Percentiles rank a stretch among this genome's conserved stretches.
phyloP scores from a whole-genome alignment of 176 grass and related monocot species.

The Tillandsia leiboldiana region DNA sequence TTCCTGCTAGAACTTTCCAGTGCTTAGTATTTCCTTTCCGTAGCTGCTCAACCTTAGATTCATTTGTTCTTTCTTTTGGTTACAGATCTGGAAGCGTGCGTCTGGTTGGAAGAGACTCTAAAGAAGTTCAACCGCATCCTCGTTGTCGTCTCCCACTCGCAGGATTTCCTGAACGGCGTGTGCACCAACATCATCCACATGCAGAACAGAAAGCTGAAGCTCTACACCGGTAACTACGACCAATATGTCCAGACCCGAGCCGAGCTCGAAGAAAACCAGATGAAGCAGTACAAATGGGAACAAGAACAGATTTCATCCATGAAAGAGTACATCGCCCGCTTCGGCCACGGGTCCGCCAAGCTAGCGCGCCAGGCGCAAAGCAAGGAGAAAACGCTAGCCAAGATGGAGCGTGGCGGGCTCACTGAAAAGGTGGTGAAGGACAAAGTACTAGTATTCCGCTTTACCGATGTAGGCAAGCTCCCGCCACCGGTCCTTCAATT shows the following conservation, averaged over 20 bases:
- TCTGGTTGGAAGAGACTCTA: slow-evolving; percentile 29
- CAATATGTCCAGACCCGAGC: slow-evolving; percentile 26
- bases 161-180: slow-evolving; percentile 31
- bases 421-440: slow-evolving; percentile 25
- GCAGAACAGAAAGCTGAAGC: slow-evolving; percentile 22
- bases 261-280: slow-evolving; percentile 28
- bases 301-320: slow-evolving; percentile 28
- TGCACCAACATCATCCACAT: slow-evolving; percentile 35
- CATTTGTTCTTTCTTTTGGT: neutral
- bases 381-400: slow-evolving; percentile 28
- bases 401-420: slow-evolving; percentile 28
- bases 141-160: slow-evolving; percentile 26
- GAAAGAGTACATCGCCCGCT: slow-evolving; percentile 29
- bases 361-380: slow-evolving; percentile 27
- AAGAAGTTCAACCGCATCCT: slow-evolving; percentile 23
- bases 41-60: neutral
- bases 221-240: slow-evolving; percentile 23
- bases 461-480: slow-evolving; percentile 21
- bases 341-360: slow-evolving; percentile 26
- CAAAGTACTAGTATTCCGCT: slow-evolving; percentile 20
- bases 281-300: slow-evolving; percentile 30
- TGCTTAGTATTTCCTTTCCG: neutral
- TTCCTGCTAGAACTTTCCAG: too few species aligned
- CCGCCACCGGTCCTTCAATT: slow-evolving; percentile 25
- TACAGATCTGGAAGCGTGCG: slow-evolving; percentile 22